phyloP scores from a whole-genome alignment of 2,329 filamentous ascomycete species.

The Aureobasidium lini region DNA sequence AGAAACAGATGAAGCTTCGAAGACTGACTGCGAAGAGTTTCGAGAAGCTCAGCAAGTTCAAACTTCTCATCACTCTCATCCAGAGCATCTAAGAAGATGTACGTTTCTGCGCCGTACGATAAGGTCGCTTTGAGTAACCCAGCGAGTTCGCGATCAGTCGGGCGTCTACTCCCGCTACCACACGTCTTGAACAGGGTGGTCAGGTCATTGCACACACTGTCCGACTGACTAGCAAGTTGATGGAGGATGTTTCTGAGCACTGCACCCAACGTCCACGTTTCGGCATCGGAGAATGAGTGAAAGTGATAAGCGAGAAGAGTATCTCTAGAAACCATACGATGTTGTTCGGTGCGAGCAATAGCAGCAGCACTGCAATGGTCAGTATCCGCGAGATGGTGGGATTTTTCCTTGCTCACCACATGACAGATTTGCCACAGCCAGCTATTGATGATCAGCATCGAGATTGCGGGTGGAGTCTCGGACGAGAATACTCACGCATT shows the following conservation, averaged over 20 bases:
- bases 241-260: not conserved
- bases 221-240: not conserved
- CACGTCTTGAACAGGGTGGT: no score
- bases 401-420: not conserved
- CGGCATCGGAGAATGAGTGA: not conserved
- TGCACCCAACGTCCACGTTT: not conserved
- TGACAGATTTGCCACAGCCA: not conserved
- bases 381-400: no score
- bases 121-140: not conserved
- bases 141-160: not conserved
- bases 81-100: not conserved
- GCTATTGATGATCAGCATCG: not conserved
- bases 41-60: not conserved
- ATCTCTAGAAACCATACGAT: not conserved
- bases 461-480: no score
- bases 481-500: not conserved
- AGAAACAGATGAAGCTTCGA: not conserved
- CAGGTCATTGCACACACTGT: not conserved
- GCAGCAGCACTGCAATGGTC: not conserved
- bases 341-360: not conserved
- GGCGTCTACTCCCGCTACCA: no score
- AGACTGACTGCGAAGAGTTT: not conserved
- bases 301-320: not conserved
- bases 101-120: not conserved
- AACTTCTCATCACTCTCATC: not conserved